These are phyloP conservation scores for Suaeda aralocaspica DNA, from an alignment of 148 eudicot species.

Conservation along the genomic window DNA sequence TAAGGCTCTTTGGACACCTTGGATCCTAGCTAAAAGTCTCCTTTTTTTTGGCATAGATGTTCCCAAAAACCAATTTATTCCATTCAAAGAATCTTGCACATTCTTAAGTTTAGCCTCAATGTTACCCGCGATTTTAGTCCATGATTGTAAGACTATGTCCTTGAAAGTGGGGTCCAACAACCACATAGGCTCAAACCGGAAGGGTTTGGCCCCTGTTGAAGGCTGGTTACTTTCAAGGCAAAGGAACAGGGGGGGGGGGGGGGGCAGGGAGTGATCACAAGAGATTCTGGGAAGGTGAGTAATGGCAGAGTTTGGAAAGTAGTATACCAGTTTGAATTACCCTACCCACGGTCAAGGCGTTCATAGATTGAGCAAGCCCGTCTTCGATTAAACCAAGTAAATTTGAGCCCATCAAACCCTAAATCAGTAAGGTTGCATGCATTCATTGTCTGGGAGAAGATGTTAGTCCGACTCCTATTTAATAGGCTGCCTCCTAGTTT, in stretches of 20 bases:
- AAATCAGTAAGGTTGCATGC: not conserved
- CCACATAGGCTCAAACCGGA: not conserved
- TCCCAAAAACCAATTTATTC: too few species aligned
- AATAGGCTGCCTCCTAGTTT: not conserved
- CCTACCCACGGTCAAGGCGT: not conserved
- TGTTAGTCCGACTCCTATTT: not conserved
- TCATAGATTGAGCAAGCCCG: not conserved
- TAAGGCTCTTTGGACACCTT: not conserved
- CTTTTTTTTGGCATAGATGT: too few species aligned
- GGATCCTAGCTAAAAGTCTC: too few species aligned
- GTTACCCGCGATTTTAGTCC: not conserved
- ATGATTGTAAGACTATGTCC: not conserved
- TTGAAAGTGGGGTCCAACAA: not conserved
- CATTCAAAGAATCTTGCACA: too few species aligned
- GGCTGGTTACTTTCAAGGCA: too few species aligned
- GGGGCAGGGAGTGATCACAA: not conserved
- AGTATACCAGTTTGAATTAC: not conserved
- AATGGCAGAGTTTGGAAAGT: not conserved
- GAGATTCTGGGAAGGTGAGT: not conserved
- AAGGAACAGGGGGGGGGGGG: rapidly evolving
- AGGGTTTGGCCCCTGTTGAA: not conserved
- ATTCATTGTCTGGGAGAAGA: not conserved
- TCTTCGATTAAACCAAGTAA: not conserved
- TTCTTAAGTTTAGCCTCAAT: too few species aligned
- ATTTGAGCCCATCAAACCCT: not conserved